Evolutionary conservation across 805 yeast genomes (phyloP), one percentile per base, ranked within the genome.

Genomic region (Candida wancherniae): DNA sequence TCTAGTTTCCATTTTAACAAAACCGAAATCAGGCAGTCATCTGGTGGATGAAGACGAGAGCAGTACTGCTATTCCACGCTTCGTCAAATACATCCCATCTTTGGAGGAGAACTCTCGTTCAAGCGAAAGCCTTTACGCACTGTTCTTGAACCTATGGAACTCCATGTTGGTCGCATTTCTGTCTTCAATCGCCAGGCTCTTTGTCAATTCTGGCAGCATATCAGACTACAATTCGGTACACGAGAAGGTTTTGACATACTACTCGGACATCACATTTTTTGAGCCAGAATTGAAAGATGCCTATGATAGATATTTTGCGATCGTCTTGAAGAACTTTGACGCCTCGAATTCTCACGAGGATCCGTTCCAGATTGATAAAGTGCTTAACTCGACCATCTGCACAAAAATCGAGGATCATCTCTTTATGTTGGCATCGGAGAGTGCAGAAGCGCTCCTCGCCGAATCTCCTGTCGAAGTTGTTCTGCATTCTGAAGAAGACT

Each of bases 131-230:
- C 37, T 47, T 7, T 47, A 50, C 26, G 34, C 38, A 1, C 39
- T 44, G 1, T 59, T 57, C 30, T 36, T 60, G 28, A 36, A 39
- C 11, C 26, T 58, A 4, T 58, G 63, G 59, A 48, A 50, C 31
- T 29, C 43, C 3, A 41, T 58, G 10, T 38, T 55, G 12, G 31
- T 26, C 29, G 39, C 31, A 24, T 35, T 22, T 32, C 46, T 32
- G 18, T 33, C 19, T 18, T 36, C 26, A 34, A 45, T 38, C 33
- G 59, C 51, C 16, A 47, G 51, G 9, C 35, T 50, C 5, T 62
- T 52, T 36, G 45, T 45, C 19, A 50, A 41, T 18, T 42, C 51
- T 24, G 45, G 50, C 26, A 55, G 49, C 24, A 23, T 50, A 14
- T 42, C 45, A 6, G 55, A 48, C 4, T 62, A 57, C 39, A 46